Evolutionary conservation across 768 basidiomycete genomes (phyloP).

Genomic region (Hysterangium stoloniferum): DNA sequence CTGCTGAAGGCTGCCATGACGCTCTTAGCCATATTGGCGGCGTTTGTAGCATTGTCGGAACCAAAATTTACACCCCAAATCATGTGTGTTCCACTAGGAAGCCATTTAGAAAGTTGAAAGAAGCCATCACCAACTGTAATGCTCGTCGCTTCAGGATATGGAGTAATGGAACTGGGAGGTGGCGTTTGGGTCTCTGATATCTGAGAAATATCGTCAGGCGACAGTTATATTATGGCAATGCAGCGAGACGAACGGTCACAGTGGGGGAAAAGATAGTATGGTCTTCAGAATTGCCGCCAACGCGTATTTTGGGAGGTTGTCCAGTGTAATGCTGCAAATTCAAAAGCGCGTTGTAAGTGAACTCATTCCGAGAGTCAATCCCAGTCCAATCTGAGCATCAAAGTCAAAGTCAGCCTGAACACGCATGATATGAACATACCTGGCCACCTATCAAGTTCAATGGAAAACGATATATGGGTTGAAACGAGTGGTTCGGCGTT

Average conservation of each 20-base stretch:
- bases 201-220: slow-evolving; percentile 21
- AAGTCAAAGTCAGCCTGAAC: background rate
- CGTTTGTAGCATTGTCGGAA: slow-evolving; percentile 38
- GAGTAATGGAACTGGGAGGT: slow-evolving; percentile 36
- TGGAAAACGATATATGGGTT: background rate
- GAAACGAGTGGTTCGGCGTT: background rate
- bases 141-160: slow-evolving; percentile 61
- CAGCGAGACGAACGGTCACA: background rate
- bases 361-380: slow-evolving; percentile 39
- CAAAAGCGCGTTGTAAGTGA: slow-evolving; percentile 30
- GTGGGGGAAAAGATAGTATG: slow-evolving; percentile 2
- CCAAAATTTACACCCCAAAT: slow-evolving; percentile 66
- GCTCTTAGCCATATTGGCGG: slow-evolving; percentile 38
- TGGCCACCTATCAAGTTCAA: background rate
- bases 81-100: slow-evolving; percentile 52
- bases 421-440: background rate
- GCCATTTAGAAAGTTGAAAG: slow-evolving; percentile 43
- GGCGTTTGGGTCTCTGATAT: slow-evolving; percentile 44
- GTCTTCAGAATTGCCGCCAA: slow-evolving; percentile 10
- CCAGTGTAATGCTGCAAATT: slow-evolving; percentile 1
- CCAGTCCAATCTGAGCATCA: slow-evolving; percentile 60
- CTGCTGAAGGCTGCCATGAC: slow-evolving; percentile 41
- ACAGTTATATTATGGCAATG: too few species aligned
- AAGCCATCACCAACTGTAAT: slow-evolving; percentile 51
- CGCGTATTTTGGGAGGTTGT: slow-evolving; percentile 8